Evolutionary conservation across 2,329 filamentous ascomycete genomes (phyloP).

Genomic region (Fusarium sp.): DNA sequence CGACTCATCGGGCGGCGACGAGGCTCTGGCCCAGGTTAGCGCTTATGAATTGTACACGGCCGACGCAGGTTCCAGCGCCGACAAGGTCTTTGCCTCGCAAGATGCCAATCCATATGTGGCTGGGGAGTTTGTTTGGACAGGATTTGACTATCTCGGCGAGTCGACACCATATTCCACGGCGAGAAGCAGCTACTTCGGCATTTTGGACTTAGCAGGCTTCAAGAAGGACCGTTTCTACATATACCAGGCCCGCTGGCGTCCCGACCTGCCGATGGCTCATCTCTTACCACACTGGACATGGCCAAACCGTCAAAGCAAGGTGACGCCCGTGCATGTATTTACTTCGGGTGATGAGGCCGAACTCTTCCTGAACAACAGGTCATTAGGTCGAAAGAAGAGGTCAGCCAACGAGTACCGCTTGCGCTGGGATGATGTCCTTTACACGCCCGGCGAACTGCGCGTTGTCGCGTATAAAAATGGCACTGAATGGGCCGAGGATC

Average conservation of each 20-base stretch:
- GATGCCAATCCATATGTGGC: constrained; percentile 66
- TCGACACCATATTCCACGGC: constrained; percentile 66
- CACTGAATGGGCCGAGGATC: constrained; percentile 62
- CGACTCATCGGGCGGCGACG: constrained; percentile 58
- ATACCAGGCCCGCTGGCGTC: constrained; percentile 69
- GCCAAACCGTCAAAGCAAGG: constrained; percentile 62
- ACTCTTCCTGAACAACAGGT: constrained; percentile 67
- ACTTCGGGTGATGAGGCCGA: constrained; percentile 68
- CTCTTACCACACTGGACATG: constrained; percentile 72
- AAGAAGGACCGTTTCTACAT: constrained; percentile 70
- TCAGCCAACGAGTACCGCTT: constrained; percentile 63
- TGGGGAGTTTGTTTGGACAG: constrained; percentile 69
- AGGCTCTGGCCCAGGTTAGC: constrained; percentile 59
- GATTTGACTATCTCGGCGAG: constrained; percentile 67
- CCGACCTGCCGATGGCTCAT: constrained; percentile 64
- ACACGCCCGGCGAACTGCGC: constrained; percentile 62
- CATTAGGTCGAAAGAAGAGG: constrained; percentile 60
- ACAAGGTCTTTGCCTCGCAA: constrained; percentile 67
- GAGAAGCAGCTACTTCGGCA: constrained; percentile 70
- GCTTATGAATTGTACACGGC: constrained; percentile 68
- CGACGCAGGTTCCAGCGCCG: constrained; percentile 63
- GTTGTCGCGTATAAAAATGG: constrained; percentile 66
- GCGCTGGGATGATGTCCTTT: constrained; percentile 67
- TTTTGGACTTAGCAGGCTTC: constrained; percentile 71
- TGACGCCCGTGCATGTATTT: constrained; percentile 70